Conservation (phyloP, 1,284 basidiomycete genomes). For the Sanguinoderma infundibulare region DNA sequence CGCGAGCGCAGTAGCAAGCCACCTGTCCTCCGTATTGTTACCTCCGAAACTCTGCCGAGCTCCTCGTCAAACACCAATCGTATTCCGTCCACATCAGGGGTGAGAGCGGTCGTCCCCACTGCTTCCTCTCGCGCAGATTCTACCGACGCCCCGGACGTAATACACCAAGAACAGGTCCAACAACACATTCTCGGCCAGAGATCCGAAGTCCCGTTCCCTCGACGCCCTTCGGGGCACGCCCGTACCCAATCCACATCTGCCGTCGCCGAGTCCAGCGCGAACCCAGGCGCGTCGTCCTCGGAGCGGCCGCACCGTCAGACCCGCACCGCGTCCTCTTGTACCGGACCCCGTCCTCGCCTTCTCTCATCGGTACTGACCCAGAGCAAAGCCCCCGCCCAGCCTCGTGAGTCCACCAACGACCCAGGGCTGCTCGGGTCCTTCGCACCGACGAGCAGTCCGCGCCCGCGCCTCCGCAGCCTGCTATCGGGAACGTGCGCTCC, state of each 20-base stretch:
- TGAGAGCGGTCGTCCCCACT: neutral
- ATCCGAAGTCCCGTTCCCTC: conserved; percentile 1
- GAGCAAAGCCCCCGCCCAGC: conserved; percentile 21
- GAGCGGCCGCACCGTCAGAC: neutral
- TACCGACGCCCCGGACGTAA: conserved; percentile 6
- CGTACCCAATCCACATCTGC: conserved; percentile 19
- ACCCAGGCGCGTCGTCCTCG: neutral
- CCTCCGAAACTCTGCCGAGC: conserved; percentile 7
- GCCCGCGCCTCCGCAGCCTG: conserved; percentile 30
- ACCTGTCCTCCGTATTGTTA: conserved; percentile 1
- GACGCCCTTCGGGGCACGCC: conserved; percentile 1
- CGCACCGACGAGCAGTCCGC: conserved; percentile 33
- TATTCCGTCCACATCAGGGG: neutral
- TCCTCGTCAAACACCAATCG: conserved; percentile 9
- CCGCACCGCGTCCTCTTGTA: conserved; percentile 18
- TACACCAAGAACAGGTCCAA: conserved; percentile 13
- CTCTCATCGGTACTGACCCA: conserved; percentile 24
- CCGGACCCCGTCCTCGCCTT: conserved; percentile 19
- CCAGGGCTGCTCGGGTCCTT: conserved; percentile 35
- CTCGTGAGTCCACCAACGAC: conserved; percentile 19
- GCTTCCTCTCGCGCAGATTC: conserved; percentile 4
- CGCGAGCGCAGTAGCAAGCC: neutral
- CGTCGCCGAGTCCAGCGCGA: conserved; percentile 10
- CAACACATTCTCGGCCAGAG: neutral
- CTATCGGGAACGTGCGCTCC: conserved; percentile 12